Evolutionary conservation across 2,329 filamentous ascomycete species (phyloP).

Genomic region (Penicillium verrucosum): DNA sequence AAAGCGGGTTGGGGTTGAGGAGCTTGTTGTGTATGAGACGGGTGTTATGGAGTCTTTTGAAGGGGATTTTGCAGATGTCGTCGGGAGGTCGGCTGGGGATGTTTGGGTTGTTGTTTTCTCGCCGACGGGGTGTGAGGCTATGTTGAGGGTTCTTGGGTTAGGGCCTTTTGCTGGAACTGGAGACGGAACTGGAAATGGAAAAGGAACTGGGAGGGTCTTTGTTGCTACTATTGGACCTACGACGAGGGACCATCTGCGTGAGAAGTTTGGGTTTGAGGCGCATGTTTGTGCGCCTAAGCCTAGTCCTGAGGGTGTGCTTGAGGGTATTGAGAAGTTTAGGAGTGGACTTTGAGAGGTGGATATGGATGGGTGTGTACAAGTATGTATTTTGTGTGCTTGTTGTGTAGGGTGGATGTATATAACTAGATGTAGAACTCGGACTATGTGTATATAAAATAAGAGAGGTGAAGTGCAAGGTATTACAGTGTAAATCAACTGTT

Average conservation of each 20-base stretch:
- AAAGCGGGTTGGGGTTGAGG: constrained; percentile 64
- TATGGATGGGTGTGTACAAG: too few relatives aligned
- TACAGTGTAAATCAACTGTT: background rate
- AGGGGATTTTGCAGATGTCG: constrained; percentile 56
- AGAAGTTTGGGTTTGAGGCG: constrained; percentile 42
- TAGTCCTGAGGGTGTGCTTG: constrained; percentile 72
- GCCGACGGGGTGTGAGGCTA: constrained; percentile 59
- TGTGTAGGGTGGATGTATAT: background rate
- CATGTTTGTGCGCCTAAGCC: constrained; percentile 72
- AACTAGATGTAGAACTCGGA: background rate
- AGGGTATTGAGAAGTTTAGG: constrained; percentile 60
- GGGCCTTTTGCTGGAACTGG: constrained; percentile 21
- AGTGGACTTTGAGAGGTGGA: background rate
- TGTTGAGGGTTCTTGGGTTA: constrained; percentile 54
- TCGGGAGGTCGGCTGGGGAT: constrained; percentile 35
- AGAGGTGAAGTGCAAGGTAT: background rate
- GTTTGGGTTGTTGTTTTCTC: constrained; percentile 53
- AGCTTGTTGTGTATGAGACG: constrained; percentile 84
- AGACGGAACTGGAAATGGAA: background rate
- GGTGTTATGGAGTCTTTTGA: constrained; percentile 77
- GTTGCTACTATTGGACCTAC: constrained; percentile 93
- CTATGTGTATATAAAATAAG: background rate
- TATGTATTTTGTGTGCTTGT: too few relatives aligned
- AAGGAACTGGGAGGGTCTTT: constrained; percentile 41
- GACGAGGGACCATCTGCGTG: constrained; percentile 68